A percentile compares a stretch with the other conserved stretches of the same genome.
phyloP scores from a whole-genome alignment of 2,329 filamentous ascomycete species.

The Botrytis aclada region DNA sequence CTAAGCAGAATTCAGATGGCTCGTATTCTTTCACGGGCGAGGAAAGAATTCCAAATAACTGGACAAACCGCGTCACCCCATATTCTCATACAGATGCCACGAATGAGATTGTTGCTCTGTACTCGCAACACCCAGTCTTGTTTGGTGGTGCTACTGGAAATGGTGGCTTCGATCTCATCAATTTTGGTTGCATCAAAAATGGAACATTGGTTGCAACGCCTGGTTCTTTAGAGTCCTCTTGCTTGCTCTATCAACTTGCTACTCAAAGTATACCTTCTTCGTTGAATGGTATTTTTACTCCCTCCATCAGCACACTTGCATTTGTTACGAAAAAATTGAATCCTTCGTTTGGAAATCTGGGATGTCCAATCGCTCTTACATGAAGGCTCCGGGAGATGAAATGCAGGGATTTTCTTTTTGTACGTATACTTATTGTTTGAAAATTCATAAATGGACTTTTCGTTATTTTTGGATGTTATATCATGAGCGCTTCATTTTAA shows the following conservation, averaged over 20 bases:
- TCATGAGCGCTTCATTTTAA: background rate
- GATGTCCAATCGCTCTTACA: background rate
- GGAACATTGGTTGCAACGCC: background rate
- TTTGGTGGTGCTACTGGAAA: constrained; percentile 11
- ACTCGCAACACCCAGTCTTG: background rate
- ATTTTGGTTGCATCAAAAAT: constrained; percentile 5
- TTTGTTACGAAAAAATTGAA: background rate
- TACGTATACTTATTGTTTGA: background rate
- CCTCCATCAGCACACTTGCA: background rate
- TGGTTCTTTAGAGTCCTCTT: background rate
- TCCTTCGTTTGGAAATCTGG: background rate
- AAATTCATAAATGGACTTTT: background rate
- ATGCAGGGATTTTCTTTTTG: background rate
- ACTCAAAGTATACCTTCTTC: background rate
- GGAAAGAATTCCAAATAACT: background rate
- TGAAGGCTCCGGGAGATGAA: background rate
- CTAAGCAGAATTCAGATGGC: background rate
- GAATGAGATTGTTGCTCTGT: background rate
- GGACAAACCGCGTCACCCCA: constrained; percentile 1
- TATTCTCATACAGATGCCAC: background rate
- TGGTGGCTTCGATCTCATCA: background rate
- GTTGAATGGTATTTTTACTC: background rate
- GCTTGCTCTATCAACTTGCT: constrained; percentile 7
- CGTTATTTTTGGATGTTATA: background rate
- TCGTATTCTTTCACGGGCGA: constrained; percentile 1